A percentile compares a stretch with the other conserved stretches of the same genome.
These are phyloP conservation scores for Arctium minus DNA, from an alignment of 129 eudicot genomes.

Conservation along the genomic window DNA sequence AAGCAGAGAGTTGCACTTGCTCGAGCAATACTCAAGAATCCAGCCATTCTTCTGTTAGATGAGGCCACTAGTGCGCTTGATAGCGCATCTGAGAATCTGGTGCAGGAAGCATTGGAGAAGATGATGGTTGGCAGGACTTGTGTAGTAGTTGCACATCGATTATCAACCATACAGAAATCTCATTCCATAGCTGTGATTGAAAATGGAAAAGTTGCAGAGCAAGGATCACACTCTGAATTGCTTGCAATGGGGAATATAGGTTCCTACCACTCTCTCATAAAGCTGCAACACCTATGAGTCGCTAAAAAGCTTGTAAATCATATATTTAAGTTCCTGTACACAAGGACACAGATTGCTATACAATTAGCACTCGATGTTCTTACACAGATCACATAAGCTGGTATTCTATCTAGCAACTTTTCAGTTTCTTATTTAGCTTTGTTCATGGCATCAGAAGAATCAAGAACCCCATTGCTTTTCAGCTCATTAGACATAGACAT, in stretches of 20 bases:
- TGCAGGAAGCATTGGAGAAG: constrained; percentile 40
- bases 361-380: background rate
- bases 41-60: background rate
- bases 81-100: constrained; percentile 27
- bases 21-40: background rate
- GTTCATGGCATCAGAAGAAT: background rate
- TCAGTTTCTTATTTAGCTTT: background rate
- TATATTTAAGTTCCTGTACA: background rate
- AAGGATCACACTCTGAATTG: constrained; percentile 14
- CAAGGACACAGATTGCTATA: background rate
- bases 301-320: background rate
- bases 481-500: background rate
- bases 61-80: constrained; percentile 38
- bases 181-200: constrained; percentile 29
- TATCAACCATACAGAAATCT: constrained; percentile 35
- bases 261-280: background rate
- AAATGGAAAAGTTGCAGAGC: constrained; percentile 33
- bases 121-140: constrained; percentile 37
- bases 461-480: background rate
- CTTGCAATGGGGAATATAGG: background rate
- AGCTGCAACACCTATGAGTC: background rate
- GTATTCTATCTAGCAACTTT: background rate
- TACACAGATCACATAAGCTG: background rate
- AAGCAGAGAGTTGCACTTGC: background rate
- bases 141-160: constrained; percentile 35